Evolutionary conservation across 192 early-diverging fungal species (phyloP), one percentile per base, ranked within the genome.

Genomic region (Coemansia sp.): DNA sequence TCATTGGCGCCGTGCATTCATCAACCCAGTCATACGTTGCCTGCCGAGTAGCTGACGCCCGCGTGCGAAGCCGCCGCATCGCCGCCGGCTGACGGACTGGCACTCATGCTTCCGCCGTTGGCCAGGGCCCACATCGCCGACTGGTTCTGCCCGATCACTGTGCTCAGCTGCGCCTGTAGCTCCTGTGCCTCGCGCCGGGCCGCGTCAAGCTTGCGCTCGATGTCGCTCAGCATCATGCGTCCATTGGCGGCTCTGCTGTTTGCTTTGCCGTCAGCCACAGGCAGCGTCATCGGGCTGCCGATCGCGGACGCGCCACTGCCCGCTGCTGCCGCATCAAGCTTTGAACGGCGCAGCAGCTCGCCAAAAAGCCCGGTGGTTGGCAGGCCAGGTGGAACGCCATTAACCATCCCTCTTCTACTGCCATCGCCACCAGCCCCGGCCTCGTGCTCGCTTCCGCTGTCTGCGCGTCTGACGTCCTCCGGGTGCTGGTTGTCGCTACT

Each of bases 131-230:
- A 67, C 71, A 79, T 69, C 42, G 57, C 65, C 33, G 71, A 65
- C 71, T 79, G 77, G 68, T 73, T 79, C 61, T 73, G 77, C 17
- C 71, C 77, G 22, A 73, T 79, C 32, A 71, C 77, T 12, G 77
- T 67, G 63, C 71, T 73, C 68, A 79, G 77, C 65, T 79, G 71
- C 8, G 71, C 77, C 51, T 71, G 77, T 32, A 79, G 68, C 45
- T 79, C 77, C 14, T 59, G 67, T 8, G 71, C 77, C 64, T 79
- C 77, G 31, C 71, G 71, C 34, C 71, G 63, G 0, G 77, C 77
- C 2, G 56, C 68, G 25, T 64, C 71, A 55, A 79, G 64, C 61
- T 65, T 67, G 49, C 65, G 71, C 72, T 73, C 77, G 61, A 79
- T 73, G 65, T 79, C 77, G 54, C 68, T 30, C 42, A 79, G 68